Percentiles rank a stretch among this genome's conserved stretches.
These are phyloP conservation scores for Jacaranda mimosifolia DNA, from an alignment of 257 asterid species.

Conservation along the genomic window DNA sequence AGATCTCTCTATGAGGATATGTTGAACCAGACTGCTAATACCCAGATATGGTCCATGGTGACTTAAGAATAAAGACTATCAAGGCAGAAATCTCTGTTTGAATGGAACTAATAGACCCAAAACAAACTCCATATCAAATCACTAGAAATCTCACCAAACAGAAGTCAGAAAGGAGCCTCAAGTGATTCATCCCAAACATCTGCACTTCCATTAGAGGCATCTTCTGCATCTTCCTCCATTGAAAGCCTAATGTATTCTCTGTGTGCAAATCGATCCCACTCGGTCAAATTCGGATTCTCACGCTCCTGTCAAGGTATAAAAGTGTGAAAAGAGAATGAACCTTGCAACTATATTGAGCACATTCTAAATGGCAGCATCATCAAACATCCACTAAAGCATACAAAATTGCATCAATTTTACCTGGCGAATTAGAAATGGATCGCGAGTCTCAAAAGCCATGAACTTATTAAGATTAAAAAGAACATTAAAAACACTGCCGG, in stretches of 20 bases:
- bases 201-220: slow-evolving; percentile 99
- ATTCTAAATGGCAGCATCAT: slow-evolving; percentile 11
- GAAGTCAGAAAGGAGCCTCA: slow-evolving; percentile 96
- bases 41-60: background rate
- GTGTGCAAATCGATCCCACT: slow-evolving; percentile 99
- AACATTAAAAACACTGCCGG: slow-evolving; percentile 91
- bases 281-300: slow-evolving; percentile 95
- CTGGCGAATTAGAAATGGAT: slow-evolving; percentile 99
- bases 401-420: slow-evolving; percentile 47
- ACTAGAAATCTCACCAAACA: slow-evolving; percentile 54
- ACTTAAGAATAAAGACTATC: too few relatives aligned
- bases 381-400: background rate
- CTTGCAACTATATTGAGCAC: slow-evolving; percentile 23
- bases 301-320: slow-evolving; percentile 75
- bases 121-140: background rate
- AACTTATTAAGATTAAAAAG: slow-evolving; percentile 98
- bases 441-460: slow-evolving; percentile 99
- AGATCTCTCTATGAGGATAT: background rate
- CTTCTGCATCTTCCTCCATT: slow-evolving; percentile 99
- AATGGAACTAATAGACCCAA: slow-evolving; percentile 19
- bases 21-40: slow-evolving; percentile 13
- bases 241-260: slow-evolving; percentile 99
- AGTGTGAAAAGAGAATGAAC: slow-evolving; percentile 29
- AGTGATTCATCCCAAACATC: slow-evolving; percentile 99
- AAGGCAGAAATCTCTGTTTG: background rate